Evolutionary conservation across 2,329 filamentous ascomycete genomes (phyloP).

Genomic region (Diaporthe capsici): DNA sequence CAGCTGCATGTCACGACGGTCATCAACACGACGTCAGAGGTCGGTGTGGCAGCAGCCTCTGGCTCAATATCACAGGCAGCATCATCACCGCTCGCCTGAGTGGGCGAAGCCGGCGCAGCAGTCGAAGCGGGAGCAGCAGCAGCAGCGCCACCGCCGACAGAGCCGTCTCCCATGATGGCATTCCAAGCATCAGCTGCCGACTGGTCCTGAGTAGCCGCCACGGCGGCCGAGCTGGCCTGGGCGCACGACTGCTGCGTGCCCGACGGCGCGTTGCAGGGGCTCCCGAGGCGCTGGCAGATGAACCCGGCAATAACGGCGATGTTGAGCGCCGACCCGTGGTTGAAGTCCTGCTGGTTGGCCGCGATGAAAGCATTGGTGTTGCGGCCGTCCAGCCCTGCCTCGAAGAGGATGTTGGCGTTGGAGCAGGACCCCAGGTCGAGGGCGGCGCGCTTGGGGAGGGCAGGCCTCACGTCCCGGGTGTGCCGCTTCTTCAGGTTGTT

Average conservation of each 20-base stretch:
- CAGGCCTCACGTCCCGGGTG: not conserved
- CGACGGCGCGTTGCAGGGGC: slow-evolving; percentile 51
- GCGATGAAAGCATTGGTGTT: slow-evolving; percentile 58
- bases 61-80: slow-evolving; percentile 1
- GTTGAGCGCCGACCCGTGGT: slow-evolving; percentile 61
- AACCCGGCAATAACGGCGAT: slow-evolving; percentile 63
- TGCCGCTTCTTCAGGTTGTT: slow-evolving; percentile 34
- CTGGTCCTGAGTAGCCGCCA: slow-evolving; percentile 49
- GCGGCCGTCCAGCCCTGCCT: slow-evolving; percentile 59
- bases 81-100: slow-evolving; percentile 24
- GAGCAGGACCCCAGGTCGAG: slow-evolving; percentile 57
- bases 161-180: slow-evolving; percentile 44
- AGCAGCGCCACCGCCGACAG: slow-evolving; percentile 40
- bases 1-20: slow-evolving; percentile 21
- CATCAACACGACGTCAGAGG: slow-evolving; percentile 15
- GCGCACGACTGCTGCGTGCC: slow-evolving; percentile 47
- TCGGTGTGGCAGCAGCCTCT: slow-evolving; percentile 11
- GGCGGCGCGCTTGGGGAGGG: slow-evolving; percentile 39
- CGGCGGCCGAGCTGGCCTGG: slow-evolving; percentile 47
- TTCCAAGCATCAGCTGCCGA: slow-evolving; percentile 53
- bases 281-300: slow-evolving; percentile 60
- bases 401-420: slow-evolving; percentile 59
- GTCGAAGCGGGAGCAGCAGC: slow-evolving; percentile 40
- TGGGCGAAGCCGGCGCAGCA: slow-evolving; percentile 27
- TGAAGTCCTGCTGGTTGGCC: slow-evolving; percentile 57